Evolutionary conservation across 768 basidiomycete species (phyloP).

Genomic region (Xerocomus brunneocitrinus): DNA sequence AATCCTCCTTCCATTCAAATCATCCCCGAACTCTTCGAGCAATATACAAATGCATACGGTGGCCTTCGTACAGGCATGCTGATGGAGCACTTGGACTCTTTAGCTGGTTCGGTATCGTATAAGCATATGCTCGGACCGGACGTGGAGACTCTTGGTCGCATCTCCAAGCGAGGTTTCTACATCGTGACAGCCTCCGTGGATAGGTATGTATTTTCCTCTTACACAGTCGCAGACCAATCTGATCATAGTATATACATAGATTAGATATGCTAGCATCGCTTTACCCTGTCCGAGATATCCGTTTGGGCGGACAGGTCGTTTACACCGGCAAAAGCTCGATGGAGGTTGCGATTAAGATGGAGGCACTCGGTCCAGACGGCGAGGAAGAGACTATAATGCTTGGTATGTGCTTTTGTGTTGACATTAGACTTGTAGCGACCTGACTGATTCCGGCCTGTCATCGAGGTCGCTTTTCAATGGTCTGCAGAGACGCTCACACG

Average conservation of each 20-base stretch:
- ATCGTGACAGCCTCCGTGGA: conserved; percentile 84
- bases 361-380: conserved; percentile 47
- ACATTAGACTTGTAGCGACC: background rate
- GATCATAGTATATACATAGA: conserved; percentile 31
- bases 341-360: conserved; percentile 87
- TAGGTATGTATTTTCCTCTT: conserved; percentile 35
- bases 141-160: conserved; percentile 48
- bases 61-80: conserved; percentile 69
- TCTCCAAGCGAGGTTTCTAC: conserved; percentile 67
- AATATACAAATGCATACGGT: conserved; percentile 67
- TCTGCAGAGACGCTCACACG: conserved; percentile 68
- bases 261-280: conserved; percentile 64
- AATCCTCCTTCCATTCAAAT: conserved; percentile 58
- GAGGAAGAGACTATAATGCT: conserved; percentile 58
- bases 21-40: conserved; percentile 55
- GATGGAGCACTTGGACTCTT: conserved; percentile 77
- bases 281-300: conserved; percentile 58
- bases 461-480: conserved; percentile 88
- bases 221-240: background rate
- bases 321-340: conserved; percentile 74
- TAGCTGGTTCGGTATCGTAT: conserved; percentile 83
- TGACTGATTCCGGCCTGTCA: background rate
- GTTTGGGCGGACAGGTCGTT: conserved; percentile 77
- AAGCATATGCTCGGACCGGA: conserved; percentile 72
- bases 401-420: conserved; percentile 37